A percentile compares a stretch with the other conserved stretches of the same genome.
These are phyloP conservation scores for Phialocephala sp. DNA, from an alignment of 2,329 filamentous ascomycete genomes.

Conservation along the genomic window DNA sequence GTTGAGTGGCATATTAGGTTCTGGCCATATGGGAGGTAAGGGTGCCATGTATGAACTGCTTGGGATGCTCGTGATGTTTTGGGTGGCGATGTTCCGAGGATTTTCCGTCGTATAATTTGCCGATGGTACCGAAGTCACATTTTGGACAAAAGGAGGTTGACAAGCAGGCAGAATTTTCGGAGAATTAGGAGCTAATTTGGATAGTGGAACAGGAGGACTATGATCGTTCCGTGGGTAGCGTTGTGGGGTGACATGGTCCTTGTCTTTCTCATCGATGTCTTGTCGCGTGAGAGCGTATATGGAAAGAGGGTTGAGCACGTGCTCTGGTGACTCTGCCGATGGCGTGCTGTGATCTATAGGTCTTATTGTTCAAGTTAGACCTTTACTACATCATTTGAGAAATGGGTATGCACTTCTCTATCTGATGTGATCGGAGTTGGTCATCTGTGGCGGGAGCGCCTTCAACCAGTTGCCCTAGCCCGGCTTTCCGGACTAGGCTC, in stretches of 20 bases:
- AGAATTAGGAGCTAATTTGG: neutral
- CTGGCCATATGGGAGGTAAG: neutral
- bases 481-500: neutral
- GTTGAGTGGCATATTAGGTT: neutral
- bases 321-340: neutral
- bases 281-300: constrained; percentile 1
- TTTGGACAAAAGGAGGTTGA: neutral
- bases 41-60: neutral
- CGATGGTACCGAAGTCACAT: neutral
- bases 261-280: neutral
- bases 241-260: neutral
- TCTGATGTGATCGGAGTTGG: neutral
- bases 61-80: neutral
- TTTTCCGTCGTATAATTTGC: neutral
- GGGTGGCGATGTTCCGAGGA: neutral
- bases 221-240: neutral
- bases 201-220: neutral
- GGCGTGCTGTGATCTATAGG: constrained; percentile 3
- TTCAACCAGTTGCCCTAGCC: neutral
- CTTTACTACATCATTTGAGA: neutral
- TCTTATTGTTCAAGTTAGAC: neutral
- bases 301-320: neutral
- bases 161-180: neutral
- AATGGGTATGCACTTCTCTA: neutral
- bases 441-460: neutral